Base-by-base conservation (phyloP, 148 eudicot genomes). In the Chenopodium formosanum region DNA sequence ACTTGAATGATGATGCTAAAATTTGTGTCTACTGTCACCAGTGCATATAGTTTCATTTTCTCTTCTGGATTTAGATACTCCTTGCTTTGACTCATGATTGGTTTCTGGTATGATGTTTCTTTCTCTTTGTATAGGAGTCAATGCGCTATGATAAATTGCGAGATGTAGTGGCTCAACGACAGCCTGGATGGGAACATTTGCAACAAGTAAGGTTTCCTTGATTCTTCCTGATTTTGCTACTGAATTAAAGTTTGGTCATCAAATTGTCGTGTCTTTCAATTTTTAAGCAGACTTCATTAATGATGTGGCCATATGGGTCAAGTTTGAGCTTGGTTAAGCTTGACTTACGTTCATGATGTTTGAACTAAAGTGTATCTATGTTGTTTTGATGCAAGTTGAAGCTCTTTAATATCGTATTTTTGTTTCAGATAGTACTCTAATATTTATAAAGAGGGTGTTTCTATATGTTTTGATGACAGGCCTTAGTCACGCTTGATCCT, bases 141-240 rank as follows among this genome's bases (percentile, higher is more conserved):
- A 91, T 87, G 93, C 91, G 90, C 44, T 95, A 95, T 89, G 98
- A 95, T 89, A 90, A 93, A 74, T 89, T 95, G 66, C 91, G 97
- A 46, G 92, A 93, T 84, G 88, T 80, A 60, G 97, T 95, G 34
- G 92, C 94, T 80, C 87, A 90, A 78, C 89, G 95, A 73, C 82
- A 87, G 79, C 97, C 98, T 70, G 98, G 97, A 50, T 95, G 97
- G 98, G 98, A 95, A 86, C 73, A 89, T 87, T 82, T 95, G 88
- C 97, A 95, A 86, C 87, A 95, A 84, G 98, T 93, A 87, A 80
- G 85, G 1, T 40, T 40, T 40, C 44, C 7, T 40, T 40, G 7
- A 5, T 40, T 40, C 44, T 40, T 40, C 44, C 40, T 40, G 7
- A 40, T 40, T 40, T 40, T 40, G 44, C 44, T 40, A 40, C 7